Percentiles rank a stretch among this genome's conserved stretches.
Conservation (phyloP, 106 monocot genomes). For the Phalaenopsis aphrodite region DNA sequence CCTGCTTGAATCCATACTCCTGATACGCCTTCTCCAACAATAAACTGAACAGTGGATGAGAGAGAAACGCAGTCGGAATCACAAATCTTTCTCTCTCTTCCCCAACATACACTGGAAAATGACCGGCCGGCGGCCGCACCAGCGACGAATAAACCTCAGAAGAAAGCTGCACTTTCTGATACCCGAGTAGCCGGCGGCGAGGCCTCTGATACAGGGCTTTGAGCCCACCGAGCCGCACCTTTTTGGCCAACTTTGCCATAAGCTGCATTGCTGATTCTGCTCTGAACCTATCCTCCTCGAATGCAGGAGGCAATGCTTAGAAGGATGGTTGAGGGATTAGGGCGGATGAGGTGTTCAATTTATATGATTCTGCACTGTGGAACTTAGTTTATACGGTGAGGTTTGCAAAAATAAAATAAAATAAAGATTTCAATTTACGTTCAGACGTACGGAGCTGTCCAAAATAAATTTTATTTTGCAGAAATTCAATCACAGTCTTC, state of each 20-base stretch:
- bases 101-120: slow-evolving; percentile 28
- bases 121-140: slow-evolving; percentile 2
- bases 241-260: neutral
- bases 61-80: slow-evolving; percentile 17
- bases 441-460: too few species aligned
- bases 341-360: neutral
- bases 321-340: neutral
- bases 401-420: too few species aligned
- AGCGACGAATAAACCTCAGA: neutral
- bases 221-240: neutral
- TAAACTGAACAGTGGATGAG: slow-evolving; percentile 24
- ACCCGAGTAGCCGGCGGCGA: neutral
- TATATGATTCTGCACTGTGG: too few species aligned
- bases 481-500: too few species aligned
- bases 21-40: slow-evolving; percentile 19
- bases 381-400: too few species aligned
- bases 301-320: neutral
- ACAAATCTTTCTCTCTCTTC: slow-evolving; percentile 21
- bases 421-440: too few species aligned
- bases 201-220: neutral
- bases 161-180: neutral
- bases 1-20: slow-evolving; percentile 21
- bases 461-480: too few species aligned
- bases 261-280: neutral
- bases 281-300: neutral